Percentiles rank a stretch among this genome's conserved stretches.
These are phyloP conservation scores for Diplodia sapinea DNA, from an alignment of 2,329 filamentous ascomycete genomes.

Conservation along the genomic window DNA sequence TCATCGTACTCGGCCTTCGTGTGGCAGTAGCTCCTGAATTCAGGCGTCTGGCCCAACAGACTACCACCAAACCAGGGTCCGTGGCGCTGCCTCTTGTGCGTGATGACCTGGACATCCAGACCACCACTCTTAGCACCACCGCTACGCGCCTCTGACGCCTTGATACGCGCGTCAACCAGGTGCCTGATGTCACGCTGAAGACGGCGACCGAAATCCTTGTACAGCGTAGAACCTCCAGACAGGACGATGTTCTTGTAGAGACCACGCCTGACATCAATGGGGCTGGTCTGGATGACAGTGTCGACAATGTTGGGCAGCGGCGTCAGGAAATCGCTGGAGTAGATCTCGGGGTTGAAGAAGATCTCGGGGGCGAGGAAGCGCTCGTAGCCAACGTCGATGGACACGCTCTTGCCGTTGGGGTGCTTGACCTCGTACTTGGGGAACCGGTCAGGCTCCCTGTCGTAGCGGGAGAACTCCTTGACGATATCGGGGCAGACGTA, in stretches of 20 bases:
- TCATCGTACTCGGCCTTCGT: constrained; percentile 57
- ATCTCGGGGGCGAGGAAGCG: constrained; percentile 98
- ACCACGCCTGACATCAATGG: constrained; percentile 94
- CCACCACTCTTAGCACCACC: constrained; percentile 93
- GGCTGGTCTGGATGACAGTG: constrained; percentile 94
- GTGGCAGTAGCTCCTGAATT: constrained; percentile 98
- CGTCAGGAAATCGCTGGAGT: constrained; percentile 97
- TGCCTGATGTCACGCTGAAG: constrained; percentile 97
- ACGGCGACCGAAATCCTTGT: constrained; percentile 96
- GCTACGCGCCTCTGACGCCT: constrained; percentile 87
- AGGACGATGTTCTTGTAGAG: constrained; percentile 99
- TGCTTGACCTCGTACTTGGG: constrained; percentile 86
- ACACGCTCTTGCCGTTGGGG: constrained; percentile 81
- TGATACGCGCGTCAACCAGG: constrained; percentile 89
- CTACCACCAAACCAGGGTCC: constrained; percentile 99
- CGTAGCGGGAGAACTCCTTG: constrained; percentile 95
- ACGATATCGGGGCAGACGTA: constrained; percentile 99
- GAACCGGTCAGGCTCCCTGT: constrained; percentile 87
- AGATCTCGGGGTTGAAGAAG: constrained; percentile 99
- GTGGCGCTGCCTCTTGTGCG: constrained; percentile 95
- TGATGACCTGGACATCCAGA: constrained; percentile 94
- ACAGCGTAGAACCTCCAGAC: constrained; percentile 93
- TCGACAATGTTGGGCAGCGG: constrained; percentile 94
- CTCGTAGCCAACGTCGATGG: constrained; percentile 95
- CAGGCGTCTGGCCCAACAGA: constrained; percentile 93